Evolutionary conservation across 1,284 basidiomycete species (phyloP), one percentile per base, ranked within the genome.

Genomic region (Puccinia triticina): DNA sequence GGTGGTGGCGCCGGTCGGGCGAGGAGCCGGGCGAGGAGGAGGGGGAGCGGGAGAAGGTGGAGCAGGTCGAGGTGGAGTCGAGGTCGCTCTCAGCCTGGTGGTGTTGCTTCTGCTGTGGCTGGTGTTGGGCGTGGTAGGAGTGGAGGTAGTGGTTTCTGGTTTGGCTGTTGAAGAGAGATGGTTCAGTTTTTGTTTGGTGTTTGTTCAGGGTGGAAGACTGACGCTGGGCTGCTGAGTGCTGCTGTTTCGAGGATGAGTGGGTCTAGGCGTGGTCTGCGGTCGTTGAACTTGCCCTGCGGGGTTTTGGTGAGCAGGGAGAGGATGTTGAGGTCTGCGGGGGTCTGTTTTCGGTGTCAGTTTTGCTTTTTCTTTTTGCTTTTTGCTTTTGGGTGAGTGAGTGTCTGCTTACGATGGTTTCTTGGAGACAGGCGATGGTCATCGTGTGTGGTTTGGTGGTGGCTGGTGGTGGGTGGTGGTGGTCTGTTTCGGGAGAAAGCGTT

Each of bases 121-220:
- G 50, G 32, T 77, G 57, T 26, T 84, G 84, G 1, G 84, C 85
- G 53, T 82, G 84, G 83, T 84, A 85, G 76, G 85, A 84, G 83
- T 86, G 86, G 21, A 86, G 82, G 82, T 84, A 86, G 84, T 86
- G 86, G 53, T 85, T 85, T 18, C 86, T 83, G 26, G 86, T 86
- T 29, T 85, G 75, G 50, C 85, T 85, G 84, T 23, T 55, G 12
- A 26, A 69, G 50, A 32, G 8, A 26, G 16, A n/a, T 21, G n/a
- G n/a, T n/a, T n/a, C n/a, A n/a, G n/a, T n/a, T n/a, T n/a, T n/a
- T n/a, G n/a, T n/a, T n/a, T n/a, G n/a, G n/a, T n/a, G n/a, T n/a
- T n/a, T n/a, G n/a, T n/a, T n/a, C n/a, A n/a, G n/a, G n/a, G n/a
- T n/a, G 48, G 23, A 18, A 7, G 50, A 83, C 85, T 71, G 64